phyloP scores from a whole-genome alignment of 805 yeast genomes.

The Saturnispora kantuleensis region DNA sequence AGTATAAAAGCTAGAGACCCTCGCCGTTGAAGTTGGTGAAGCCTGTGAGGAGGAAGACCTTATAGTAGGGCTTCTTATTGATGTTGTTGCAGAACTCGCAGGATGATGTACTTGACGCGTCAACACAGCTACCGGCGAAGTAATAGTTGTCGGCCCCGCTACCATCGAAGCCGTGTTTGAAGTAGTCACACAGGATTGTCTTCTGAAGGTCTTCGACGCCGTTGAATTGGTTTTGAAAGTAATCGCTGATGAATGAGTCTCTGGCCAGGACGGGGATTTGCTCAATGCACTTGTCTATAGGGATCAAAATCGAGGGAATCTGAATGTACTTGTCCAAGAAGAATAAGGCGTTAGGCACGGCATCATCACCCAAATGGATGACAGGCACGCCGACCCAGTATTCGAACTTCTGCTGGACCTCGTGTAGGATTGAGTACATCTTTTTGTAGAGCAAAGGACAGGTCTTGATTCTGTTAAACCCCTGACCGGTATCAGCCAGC shows the following conservation, averaged over 20 bases:
- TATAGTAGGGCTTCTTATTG: slow-evolving; percentile 52
- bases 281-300: slow-evolving; percentile 50
- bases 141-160: slow-evolving; percentile 79
- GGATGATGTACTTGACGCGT: slow-evolving; percentile 70
- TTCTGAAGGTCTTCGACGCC: slow-evolving; percentile 43
- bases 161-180: slow-evolving; percentile 59
- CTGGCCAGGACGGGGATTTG: slow-evolving; percentile 44
- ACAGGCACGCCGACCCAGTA: slow-evolving; percentile 76
- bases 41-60: slow-evolving; percentile 54
- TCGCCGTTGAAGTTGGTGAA: slow-evolving; percentile 75
- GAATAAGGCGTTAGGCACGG: slow-evolving; percentile 75
- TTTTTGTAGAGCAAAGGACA: slow-evolving; percentile 61
- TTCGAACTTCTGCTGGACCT: slow-evolving; percentile 52
- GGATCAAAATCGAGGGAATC: slow-evolving; percentile 67
- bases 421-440: slow-evolving; percentile 60
- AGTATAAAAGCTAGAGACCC: slow-evolving; percentile 32
- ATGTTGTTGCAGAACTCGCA: slow-evolving; percentile 77
- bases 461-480: slow-evolving; percentile 64
- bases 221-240: slow-evolving; percentile 51
- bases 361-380: slow-evolving; percentile 73
- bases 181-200: slow-evolving; percentile 40
- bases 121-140: slow-evolving; percentile 79
- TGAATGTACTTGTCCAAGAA: slow-evolving; percentile 74
- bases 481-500: slow-evolving; percentile 70
- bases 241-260: slow-evolving; percentile 38